Evolutionary conservation across 768 basidiomycete species (phyloP), one percentile per base, ranked within the genome.

Genomic region (Leccinellum luteum): DNA sequence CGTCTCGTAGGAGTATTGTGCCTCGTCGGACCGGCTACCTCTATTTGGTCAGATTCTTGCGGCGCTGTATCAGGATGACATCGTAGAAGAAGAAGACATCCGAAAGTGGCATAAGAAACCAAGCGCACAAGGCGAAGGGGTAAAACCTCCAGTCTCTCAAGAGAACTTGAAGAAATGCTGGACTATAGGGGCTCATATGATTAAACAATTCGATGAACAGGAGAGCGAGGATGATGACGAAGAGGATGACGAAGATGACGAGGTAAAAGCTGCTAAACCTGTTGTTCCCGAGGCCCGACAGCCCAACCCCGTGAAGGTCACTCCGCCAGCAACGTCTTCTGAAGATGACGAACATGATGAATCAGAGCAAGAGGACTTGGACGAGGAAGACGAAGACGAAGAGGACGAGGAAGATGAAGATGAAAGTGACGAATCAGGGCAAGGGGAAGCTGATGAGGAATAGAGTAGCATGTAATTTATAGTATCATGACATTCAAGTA

Each of bases 71-170:
- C 90, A 96, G 67, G 80, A 81, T n/a, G 96, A 99, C 69, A 82
- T 97, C 47, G 86, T 97, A 3, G 90, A 91, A 50, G 94, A 94
- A 66, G 89, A 92, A 51, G 88, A 93, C 61, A 88, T 98, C 62
- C 84, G 91, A n/a, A 79, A 76, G 50, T 99, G 96, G 96, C 87
- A 94, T 71, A 76, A 70, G 53, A 78, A 75, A 51, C 79, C 82
- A 23, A 74, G 67, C 49, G 83, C 85, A 28, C 80, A 78, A 67
- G 89, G 81, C 31, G 77, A 76, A 52, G 81, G 76, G 8, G 61
- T 76, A 23, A 78, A 76, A 52, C 59, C 73, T 13, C 76, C 75
- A 4, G 60, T 64, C 21, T 66, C 76, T 35, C 67, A 71, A 31
- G 87, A 86, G 54, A 87, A 85, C 63, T 66, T 88, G 52, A 76